Evolutionary conservation across 176 grass and related monocot genomes (phyloP), one percentile per base, ranked within the genome.

Genomic region (Triticum urartu): DNA sequence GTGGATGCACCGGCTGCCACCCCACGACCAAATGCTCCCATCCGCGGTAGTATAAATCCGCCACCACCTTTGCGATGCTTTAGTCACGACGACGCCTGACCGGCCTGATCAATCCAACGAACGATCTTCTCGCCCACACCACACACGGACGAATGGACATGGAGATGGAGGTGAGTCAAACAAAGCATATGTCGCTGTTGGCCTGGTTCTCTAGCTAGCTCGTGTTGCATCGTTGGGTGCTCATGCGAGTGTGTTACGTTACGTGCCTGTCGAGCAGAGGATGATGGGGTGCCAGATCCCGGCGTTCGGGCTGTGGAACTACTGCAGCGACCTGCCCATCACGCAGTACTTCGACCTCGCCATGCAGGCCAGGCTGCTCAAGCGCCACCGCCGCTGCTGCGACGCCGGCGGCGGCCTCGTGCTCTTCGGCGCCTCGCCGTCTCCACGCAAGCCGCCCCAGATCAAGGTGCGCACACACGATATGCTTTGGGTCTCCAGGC

Each of bases 271-370:
- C 65, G 2, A 75, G 3, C 34, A 95, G 93, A 91, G 82, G 86
- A 83, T 91, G 79, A 92, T 83, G 17, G 89, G 88, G 62, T 77
- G 79, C 6, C 88, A 86, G 64, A 90, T 95, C 60, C 93, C 93
- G 43, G 86, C 87, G 22, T 92, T 95, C 47, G 93, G 93, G 39
- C 21, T 86, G 77, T 95, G 93, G 93, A 91, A 95, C 81, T 88
- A 90, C 85, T 95, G 89, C 82, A 82, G 86, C 32, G 93, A 90
- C 63, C 80, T 92, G 24, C 88, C 93, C 8, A 92, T 95, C 86
- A 95, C 90, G 28, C 93, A 95, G 72, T 92, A 95, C 85, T 95
- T 95, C 28, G 93, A 95, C 71, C 83, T 90, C 5, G 93, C 90
- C 28, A 92, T 92, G 87, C 88, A 92, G 81, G 83, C 90, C 61